phyloP scores from a whole-genome alignment of 495 filamentous ascomycete genomes.

The Penicillium cinerascens region DNA sequence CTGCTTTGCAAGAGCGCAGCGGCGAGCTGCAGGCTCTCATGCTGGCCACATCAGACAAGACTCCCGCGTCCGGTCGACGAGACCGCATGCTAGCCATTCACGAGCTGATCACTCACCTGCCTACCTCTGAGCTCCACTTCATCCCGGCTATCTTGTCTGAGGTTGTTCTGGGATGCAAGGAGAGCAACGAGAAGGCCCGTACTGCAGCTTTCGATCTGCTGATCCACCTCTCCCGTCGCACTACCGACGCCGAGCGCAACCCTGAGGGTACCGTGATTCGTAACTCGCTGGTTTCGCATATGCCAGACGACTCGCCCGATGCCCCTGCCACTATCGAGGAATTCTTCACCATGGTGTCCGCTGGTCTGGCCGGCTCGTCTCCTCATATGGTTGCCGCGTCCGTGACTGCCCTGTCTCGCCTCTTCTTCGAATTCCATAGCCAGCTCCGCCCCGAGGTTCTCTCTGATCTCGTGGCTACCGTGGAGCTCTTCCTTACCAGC shows the following conservation, averaged over 20 bases:
- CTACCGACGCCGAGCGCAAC: conserved; percentile 53
- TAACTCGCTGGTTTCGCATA: conserved; percentile 79
- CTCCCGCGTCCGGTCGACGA: conserved; percentile 73
- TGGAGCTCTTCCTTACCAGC: conserved; percentile 90
- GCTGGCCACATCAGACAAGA: conserved; percentile 72
- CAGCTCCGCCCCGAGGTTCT: conserved; percentile 57
- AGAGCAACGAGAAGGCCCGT: conserved; percentile 91
- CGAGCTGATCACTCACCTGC: conserved; percentile 71
- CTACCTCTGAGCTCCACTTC: conserved; percentile 76
- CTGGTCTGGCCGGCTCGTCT: conserved; percentile 83
- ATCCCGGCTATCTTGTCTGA: conserved; percentile 88
- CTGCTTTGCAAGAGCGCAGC: conserved; percentile 67
- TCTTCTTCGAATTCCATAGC: conserved; percentile 81
- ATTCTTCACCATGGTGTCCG: conserved; percentile 97
- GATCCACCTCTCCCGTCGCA: conserved; percentile 79
- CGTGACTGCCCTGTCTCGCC: conserved; percentile 85
- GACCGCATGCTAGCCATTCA: conserved; percentile 83
- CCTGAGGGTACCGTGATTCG: conserved; percentile 68
- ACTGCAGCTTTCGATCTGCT: conserved; percentile 87
- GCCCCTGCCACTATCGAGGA: conserved; percentile 81
- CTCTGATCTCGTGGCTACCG: conserved; percentile 78
- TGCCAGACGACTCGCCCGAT: conserved; percentile 73
- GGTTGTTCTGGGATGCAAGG: conserved; percentile 91
- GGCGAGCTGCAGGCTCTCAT: conserved; percentile 75
- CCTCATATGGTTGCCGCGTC: conserved; percentile 95